These are phyloP conservation scores for Ogataea parapolymorpha DNA, from an alignment of 805 yeast species.

Conservation along the genomic window DNA sequence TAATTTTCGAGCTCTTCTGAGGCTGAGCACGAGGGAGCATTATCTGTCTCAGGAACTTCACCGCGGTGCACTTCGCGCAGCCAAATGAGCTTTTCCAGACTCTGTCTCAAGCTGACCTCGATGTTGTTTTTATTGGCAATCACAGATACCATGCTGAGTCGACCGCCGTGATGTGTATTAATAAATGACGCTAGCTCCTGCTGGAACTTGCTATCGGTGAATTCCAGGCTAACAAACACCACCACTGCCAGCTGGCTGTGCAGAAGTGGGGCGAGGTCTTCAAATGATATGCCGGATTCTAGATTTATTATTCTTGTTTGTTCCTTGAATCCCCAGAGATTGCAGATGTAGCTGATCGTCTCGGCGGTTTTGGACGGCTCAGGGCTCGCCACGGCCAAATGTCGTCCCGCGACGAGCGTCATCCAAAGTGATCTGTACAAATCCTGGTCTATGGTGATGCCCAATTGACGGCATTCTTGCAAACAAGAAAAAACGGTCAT, in stretches of 20 bases:
- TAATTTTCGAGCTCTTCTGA: not conserved
- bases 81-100: constrained; percentile 30
- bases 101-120: constrained; percentile 19
- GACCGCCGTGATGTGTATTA: not conserved
- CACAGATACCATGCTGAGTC: constrained; percentile 21
- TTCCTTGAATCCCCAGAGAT: constrained; percentile 14
- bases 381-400: constrained; percentile 25
- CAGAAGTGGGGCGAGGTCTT: constrained; percentile 4
- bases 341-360: constrained; percentile 16
- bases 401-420: constrained; percentile 26
- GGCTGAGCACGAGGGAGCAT: not conserved
- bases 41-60: not conserved
- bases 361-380: constrained; percentile 12
- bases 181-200: constrained; percentile 5
- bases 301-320: constrained; percentile 2
- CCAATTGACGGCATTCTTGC: constrained; percentile 3
- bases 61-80: constrained; percentile 29
- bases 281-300: constrained; percentile 1
- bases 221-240: constrained; percentile 8
- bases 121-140: constrained; percentile 18
- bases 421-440: constrained; percentile 24
- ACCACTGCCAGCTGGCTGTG: constrained; percentile 5
- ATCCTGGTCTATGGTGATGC: constrained; percentile 17
- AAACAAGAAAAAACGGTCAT: constrained; percentile 6
- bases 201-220: constrained; percentile 14